phyloP scores from a whole-genome alignment of 140 eudicot genomes.

The Flaveria floridana region DNA sequence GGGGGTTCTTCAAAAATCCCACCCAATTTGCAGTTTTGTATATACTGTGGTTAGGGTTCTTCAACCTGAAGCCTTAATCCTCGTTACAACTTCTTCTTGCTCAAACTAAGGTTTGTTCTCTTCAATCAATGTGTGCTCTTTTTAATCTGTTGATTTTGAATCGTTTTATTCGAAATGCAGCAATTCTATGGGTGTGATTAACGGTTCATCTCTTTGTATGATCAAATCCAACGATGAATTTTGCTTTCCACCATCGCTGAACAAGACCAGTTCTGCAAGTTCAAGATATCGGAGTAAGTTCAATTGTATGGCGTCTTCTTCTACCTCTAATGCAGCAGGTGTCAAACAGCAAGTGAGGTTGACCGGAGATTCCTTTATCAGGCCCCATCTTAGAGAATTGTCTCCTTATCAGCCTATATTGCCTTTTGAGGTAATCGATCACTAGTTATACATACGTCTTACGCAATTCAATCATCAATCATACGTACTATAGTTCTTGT shows the following conservation, averaged over 20 bases:
- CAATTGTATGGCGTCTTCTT: conserved; percentile 45
- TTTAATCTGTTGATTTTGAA: conserved; percentile 8
- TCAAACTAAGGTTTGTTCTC: background rate
- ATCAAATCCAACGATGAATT: conserved; percentile 37
- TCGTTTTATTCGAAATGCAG: conserved; percentile 36
- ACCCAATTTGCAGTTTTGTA: background rate
- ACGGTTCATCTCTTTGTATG: conserved; percentile 54
- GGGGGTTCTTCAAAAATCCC: background rate
- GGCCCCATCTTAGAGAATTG: conserved; percentile 78
- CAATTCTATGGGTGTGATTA: conserved; percentile 62
- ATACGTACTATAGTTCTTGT: background rate
- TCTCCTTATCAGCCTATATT: conserved; percentile 88
- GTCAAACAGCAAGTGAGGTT: conserved; percentile 31
- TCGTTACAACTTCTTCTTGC: background rate
- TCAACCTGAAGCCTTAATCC: background rate
- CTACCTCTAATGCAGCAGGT: conserved; percentile 29
- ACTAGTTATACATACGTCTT: no score
- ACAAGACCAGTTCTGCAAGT: conserved; percentile 26
- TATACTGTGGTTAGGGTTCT: conserved; percentile 5
- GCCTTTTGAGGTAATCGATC: conserved; percentile 74
- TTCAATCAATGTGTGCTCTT: background rate
- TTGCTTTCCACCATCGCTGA: conserved; percentile 24
- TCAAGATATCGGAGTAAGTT: conserved; percentile 39
- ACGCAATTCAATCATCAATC: background rate
- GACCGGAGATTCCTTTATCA: conserved; percentile 84